Evolutionary conservation across 345 rosid genomes (phyloP).

Genomic region (Draba incana): DNA sequence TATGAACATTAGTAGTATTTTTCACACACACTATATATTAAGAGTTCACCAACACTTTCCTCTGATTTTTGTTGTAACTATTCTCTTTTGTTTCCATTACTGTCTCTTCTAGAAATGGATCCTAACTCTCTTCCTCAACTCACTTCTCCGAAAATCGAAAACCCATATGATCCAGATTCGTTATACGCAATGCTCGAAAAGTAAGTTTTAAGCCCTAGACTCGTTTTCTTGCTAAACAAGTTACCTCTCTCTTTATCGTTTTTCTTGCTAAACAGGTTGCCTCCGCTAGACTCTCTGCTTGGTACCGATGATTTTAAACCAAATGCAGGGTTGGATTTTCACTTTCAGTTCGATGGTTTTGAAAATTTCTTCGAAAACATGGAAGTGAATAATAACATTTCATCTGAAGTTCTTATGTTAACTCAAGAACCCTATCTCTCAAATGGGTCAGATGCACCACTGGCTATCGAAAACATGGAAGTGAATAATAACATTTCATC

Average conservation of each 20-base stretch:
- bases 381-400: slow-evolving; percentile 10
- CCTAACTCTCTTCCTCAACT: slow-evolving; percentile 14
- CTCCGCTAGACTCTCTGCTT: slow-evolving; percentile 28
- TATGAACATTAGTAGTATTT: background rate
- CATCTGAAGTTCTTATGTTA: slow-evolving; percentile 27
- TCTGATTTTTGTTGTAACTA: background rate
- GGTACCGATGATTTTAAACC: slow-evolving; percentile 10
- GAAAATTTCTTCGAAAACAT: slow-evolving; percentile 36
- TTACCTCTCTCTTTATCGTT: background rate
- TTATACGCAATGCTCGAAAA: slow-evolving; percentile 25
- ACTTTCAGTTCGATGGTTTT: slow-evolving; percentile 22
- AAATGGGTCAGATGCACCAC: background rate
- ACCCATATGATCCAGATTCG: slow-evolving; percentile 28
- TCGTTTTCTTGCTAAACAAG: slow-evolving; percentile 33
- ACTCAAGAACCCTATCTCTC: slow-evolving; percentile 36
- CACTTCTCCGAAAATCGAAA: background rate
- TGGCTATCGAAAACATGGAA: slow-evolving; percentile 10
- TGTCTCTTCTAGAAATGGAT: slow-evolving; percentile 20
- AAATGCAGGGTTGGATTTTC: background rate
- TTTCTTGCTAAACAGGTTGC: slow-evolving; percentile 22
- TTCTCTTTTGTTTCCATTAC: background rate
- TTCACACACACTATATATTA: slow-evolving; percentile 20
- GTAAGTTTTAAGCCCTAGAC: background rate
- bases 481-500: slow-evolving; percentile 17
- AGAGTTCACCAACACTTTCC: background rate